Evolutionary conservation across 148 eudicot genomes (phyloP).

Genomic region (Oxyria digyna): DNA sequence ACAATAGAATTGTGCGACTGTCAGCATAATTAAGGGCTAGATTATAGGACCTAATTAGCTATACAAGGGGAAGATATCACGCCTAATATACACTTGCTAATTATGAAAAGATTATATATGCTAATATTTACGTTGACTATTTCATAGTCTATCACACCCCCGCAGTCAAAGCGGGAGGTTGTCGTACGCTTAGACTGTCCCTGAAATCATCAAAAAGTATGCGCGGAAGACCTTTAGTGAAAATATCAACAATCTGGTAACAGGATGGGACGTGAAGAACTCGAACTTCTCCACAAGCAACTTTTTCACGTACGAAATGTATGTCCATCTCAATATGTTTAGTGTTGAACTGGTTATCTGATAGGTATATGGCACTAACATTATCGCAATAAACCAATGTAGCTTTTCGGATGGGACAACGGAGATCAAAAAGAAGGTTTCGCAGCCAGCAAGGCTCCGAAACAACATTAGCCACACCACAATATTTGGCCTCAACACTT

Average conservation of each 20-base stretch:
- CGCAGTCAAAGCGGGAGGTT: conserved; percentile 18
- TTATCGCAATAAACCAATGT: background rate
- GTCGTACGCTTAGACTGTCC: background rate
- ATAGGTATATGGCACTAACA: background rate
- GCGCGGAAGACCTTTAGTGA: background rate
- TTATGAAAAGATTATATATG: no score
- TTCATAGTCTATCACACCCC: background rate
- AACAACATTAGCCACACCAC: background rate
- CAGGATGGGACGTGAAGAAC: background rate
- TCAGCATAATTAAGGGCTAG: no score
- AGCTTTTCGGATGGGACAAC: no score
- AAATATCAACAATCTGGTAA: background rate
- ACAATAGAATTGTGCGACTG: no score
- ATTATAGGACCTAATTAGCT: no score
- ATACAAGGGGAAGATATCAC: no score
- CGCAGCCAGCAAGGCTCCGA: background rate
- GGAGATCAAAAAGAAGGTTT: background rate
- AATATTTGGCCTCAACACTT: background rate
- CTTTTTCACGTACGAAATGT: background rate
- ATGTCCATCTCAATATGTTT: background rate
- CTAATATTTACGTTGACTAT: no score
- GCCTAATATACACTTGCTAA: no score
- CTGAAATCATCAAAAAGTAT: background rate
- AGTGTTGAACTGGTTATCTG: background rate
- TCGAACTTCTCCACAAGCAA: background rate